These are phyloP conservation scores for Rhododendron kiyosumense DNA, from an alignment of 148 eudicot genomes.

Conservation along the genomic window DNA sequence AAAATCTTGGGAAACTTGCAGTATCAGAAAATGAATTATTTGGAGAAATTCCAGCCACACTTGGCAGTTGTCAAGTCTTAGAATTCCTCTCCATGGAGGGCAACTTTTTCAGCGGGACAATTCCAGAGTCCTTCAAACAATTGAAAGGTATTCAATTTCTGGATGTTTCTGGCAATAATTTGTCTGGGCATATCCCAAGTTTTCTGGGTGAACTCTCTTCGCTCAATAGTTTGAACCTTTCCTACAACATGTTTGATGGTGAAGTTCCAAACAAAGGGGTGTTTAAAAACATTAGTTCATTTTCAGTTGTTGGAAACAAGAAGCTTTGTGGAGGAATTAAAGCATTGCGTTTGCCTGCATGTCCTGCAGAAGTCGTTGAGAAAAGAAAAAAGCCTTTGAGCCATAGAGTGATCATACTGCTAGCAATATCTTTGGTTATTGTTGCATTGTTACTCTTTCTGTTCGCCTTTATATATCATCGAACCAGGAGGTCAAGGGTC, in stretches of 20 bases:
- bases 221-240: slow-evolving; percentile 9
- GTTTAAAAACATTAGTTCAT: no score
- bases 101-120: slow-evolving; percentile 18
- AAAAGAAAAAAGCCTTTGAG: no score
- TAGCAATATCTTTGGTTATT: neutral
- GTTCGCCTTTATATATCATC: neutral
- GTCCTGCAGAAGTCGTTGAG: no score
- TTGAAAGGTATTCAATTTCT: neutral
- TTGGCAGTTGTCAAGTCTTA: slow-evolving; percentile 10
- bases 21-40: slow-evolving; percentile 16
- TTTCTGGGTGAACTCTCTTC: neutral
- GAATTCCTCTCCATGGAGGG: slow-evolving; percentile 5
- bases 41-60: slow-evolving; percentile 21
- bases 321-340: slow-evolving; percentile 25
- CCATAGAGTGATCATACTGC: neutral
- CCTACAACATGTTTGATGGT: no score
- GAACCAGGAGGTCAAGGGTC: neutral
- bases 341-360: no score
- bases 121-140: slow-evolving; percentile 6
- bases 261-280: no score
- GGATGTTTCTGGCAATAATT: slow-evolving; percentile 19
- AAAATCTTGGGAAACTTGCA: neutral
- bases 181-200: slow-evolving; percentile 19
- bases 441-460: neutral
- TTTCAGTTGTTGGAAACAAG: slow-evolving; percentile 12